Conservation (phyloP, 2,329 filamentous ascomycete species). For the Hirsutella thompsonii region DNA sequence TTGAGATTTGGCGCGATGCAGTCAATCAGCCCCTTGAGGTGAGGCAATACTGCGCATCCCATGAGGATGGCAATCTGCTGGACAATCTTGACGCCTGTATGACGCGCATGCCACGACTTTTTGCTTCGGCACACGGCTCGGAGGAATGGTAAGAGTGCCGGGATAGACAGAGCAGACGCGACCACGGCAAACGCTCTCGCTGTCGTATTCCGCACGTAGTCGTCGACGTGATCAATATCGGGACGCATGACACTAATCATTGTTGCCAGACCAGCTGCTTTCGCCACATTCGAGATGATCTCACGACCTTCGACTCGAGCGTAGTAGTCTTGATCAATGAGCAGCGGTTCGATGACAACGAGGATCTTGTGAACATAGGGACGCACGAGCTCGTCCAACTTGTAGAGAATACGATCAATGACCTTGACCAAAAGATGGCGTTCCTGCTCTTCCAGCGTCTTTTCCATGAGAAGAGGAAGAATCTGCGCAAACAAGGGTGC, state of each 20-base stretch:
- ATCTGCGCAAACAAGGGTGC: conserved; percentile 96
- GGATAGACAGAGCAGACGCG: conserved; percentile 89
- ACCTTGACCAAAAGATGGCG: conserved; percentile 97
- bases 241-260: conserved; percentile 99
- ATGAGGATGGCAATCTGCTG: conserved; percentile 98
- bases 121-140: conserved; percentile 94
- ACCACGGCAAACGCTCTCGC: conserved; percentile 95
- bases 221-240: conserved; percentile 95
- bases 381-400: conserved; percentile 89
- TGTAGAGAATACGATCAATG: conserved; percentile 96
- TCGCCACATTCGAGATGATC: conserved; percentile 95
- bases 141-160: conserved; percentile 86
- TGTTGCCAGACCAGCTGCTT: conserved; percentile 89
- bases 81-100: conserved; percentile 98
- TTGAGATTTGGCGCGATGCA: conserved; percentile 94
- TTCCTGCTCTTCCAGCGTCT: conserved; percentile 93
- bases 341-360: conserved; percentile 95
- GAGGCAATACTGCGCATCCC: conserved; percentile 91
- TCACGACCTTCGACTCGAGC: conserved; percentile 95
- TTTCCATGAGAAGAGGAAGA: conserved; percentile 93
- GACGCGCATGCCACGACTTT: conserved; percentile 96
- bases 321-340: conserved; percentile 99
- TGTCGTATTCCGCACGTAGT: conserved; percentile 97
- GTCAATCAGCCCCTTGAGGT: conserved; percentile 90
- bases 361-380: conserved; percentile 97